phyloP scores from a whole-genome alignment of 2,329 filamentous ascomycete species.

The Fonsecaea pugnacius region DNA sequence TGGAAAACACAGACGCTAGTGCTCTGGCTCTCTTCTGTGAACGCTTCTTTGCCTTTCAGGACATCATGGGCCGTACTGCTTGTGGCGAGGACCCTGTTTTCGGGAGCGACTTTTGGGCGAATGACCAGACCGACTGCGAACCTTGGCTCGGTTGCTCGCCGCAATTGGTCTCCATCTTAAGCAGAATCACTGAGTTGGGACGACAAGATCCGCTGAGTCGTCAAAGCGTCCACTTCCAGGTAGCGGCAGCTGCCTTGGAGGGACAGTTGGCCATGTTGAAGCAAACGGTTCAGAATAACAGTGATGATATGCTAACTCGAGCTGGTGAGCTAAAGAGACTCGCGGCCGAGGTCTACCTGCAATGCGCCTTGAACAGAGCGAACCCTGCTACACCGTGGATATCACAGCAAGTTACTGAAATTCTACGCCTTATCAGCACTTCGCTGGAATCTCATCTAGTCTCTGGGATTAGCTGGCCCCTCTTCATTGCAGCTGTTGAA shows the following conservation, averaged over 20 bases:
- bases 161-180: conserved; percentile 52
- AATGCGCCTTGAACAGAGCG: conserved; percentile 52
- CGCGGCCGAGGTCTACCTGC: conserved; percentile 51
- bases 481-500: conserved; percentile 25
- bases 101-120: conserved; percentile 54
- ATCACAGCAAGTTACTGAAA: conserved; percentile 11
- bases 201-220: conserved; percentile 32
- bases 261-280: conserved; percentile 42
- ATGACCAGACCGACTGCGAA: conserved; percentile 46
- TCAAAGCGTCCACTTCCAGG: conserved; percentile 37
- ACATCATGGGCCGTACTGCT: conserved; percentile 57
- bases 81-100: conserved; percentile 55
- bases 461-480: conserved; percentile 21
- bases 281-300: conserved; percentile 42
- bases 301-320: conserved; percentile 43
- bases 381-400: conserved; percentile 45
- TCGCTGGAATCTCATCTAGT: conserved; percentile 9
- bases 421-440: conserved; percentile 8
- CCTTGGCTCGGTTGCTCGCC: conserved; percentile 57
- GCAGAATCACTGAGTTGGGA: conserved; percentile 55
- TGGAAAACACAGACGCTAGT: neutral
- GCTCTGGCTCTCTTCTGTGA: conserved; percentile 39
- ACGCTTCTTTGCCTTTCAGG: conserved; percentile 57
- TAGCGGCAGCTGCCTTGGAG: conserved; percentile 44
- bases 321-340: conserved; percentile 52